Conservation (phyloP, 176 grass and related monocot genomes). For the Juncus effusus region DNA sequence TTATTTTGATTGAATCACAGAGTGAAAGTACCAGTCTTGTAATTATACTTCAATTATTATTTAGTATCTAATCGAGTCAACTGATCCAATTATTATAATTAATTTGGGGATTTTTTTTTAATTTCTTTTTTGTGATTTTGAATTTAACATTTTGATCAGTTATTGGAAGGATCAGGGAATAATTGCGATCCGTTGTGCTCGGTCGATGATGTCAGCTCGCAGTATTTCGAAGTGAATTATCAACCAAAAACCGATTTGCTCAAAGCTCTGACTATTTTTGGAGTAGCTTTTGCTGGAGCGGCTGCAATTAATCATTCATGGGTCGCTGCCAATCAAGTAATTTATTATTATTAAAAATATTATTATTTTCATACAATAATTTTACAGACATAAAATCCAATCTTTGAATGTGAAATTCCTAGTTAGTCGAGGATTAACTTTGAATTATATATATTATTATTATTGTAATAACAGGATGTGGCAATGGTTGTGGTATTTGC, state of each 20-base stretch:
- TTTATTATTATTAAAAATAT: conserved; percentile 7
- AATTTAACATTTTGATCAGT: conserved; percentile 32
- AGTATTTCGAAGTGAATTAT: conserved; percentile 74
- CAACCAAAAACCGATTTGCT: conserved; percentile 74
- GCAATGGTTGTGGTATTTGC: conserved; percentile 89
- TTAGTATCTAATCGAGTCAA: too few species aligned
- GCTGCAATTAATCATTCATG: conserved; percentile 93
- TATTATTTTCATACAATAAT: neutral
- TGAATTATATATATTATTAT: conserved; percentile 20
- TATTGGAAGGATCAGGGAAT: conserved; percentile 48
- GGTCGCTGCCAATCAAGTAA: conserved; percentile 90
- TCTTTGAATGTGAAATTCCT: too few species aligned
- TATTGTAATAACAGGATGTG: conserved; percentile 65
- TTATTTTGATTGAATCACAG: too few species aligned
- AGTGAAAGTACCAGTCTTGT: too few species aligned
- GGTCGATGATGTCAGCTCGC: conserved; percentile 76
- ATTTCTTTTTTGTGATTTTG: neutral
- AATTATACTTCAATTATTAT: too few species aligned
- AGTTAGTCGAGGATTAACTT: neutral
- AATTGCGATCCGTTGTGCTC: conserved; percentile 95
- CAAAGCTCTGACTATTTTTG: conserved; percentile 77
- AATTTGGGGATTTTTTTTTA: neutral
- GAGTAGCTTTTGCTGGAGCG: conserved; percentile 59
- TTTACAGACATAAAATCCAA: too few species aligned
- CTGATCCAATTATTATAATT: neutral